phyloP scores from a whole-genome alignment of 352 stramenopile genomes.

The Peronospora belbahrii region DNA sequence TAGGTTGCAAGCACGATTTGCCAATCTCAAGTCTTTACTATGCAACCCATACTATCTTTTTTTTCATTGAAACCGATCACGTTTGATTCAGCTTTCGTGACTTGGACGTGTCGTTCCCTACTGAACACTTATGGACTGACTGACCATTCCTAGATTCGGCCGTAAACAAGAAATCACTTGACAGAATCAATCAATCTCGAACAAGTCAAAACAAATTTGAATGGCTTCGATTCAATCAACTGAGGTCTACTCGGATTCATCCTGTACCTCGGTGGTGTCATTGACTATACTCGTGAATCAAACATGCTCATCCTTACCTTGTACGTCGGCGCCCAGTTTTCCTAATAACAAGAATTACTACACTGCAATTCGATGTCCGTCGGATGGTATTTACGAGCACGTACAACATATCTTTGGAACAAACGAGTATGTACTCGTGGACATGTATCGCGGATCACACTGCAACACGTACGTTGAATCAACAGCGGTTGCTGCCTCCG shows the following conservation, averaged over 20 bases:
- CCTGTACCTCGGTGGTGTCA: constrained; percentile 14
- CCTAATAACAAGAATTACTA: constrained; percentile 15
- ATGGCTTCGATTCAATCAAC: constrained; percentile 15
- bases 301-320: constrained; percentile 8
- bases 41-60: constrained; percentile 23
- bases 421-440: constrained; percentile 19
- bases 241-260: constrained; percentile 27
- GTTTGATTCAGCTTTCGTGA: neutral
- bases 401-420: constrained; percentile 12
- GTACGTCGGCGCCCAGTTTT: constrained; percentile 5
- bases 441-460: constrained; percentile 15
- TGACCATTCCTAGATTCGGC: neutral
- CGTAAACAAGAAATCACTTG: neutral
- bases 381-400: constrained; percentile 12
- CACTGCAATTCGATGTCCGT: constrained; percentile 13
- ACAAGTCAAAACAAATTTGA: neutral
- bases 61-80: constrained; percentile 8
- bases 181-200: neutral
- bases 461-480: constrained; percentile 23
- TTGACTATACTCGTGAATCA: constrained; percentile 7
- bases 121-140: neutral
- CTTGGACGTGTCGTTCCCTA: constrained; percentile 1
- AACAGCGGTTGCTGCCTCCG: constrained; percentile 7
- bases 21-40: constrained; percentile 13
- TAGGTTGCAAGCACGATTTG: too few species aligned